Percentiles rank a stretch among this genome's conserved stretches.
Conservation (phyloP, 116 monocot species). For the Zostera marina region DNA sequence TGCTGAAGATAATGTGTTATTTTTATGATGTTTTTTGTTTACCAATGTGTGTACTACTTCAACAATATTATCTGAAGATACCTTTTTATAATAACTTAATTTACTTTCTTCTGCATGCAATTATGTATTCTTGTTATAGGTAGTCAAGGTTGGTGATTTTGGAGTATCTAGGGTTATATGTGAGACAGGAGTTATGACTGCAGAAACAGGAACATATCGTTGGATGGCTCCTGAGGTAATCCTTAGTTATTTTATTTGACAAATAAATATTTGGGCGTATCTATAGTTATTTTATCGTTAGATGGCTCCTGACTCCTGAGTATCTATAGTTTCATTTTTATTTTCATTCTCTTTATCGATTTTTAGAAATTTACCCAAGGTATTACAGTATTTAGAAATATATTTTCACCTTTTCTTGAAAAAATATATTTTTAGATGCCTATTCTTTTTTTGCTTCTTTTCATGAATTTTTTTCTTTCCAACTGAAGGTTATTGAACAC, state of each 20-base stretch:
- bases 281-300: too few species aligned
- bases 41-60: too few species aligned
- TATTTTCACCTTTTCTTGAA: not conserved
- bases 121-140: constrained; percentile 18
- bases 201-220: constrained; percentile 77
- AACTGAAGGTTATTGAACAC: constrained; percentile 29
- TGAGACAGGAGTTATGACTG: constrained; percentile 63
- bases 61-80: not conserved
- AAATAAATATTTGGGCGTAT: not conserved
- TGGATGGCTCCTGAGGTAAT: constrained; percentile 81
- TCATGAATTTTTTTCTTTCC: not conserved
- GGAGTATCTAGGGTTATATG: constrained; percentile 66
- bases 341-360: not conserved
- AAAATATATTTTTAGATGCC: too few species aligned
- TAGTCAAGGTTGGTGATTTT: constrained; percentile 85
- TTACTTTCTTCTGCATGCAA: not conserved
- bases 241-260: not conserved
- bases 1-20: too few species aligned
- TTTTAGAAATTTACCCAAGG: not conserved
- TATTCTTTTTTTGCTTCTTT: not conserved
- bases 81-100: not conserved
- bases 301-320: too few species aligned
- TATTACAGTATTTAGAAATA: not conserved
- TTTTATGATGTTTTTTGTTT: too few species aligned
- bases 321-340: too few species aligned